Evolutionary conservation across 306 rosid species (phyloP).

Genomic region (Gastrolobium bilobum): DNA sequence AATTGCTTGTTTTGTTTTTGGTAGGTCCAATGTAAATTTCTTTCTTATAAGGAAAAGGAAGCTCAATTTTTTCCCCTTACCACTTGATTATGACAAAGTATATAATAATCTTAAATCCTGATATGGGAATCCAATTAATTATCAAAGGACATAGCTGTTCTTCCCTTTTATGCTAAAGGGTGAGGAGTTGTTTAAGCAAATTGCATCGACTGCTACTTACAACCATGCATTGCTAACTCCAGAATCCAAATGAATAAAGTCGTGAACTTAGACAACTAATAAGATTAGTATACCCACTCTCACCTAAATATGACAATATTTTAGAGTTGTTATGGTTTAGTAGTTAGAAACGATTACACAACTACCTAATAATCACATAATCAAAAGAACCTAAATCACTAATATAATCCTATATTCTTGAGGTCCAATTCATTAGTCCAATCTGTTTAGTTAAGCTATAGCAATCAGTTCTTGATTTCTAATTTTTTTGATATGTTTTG

Average conservation of each 20-base stretch:
- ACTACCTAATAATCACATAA: constrained; percentile 44
- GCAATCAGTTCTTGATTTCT: constrained; percentile 42
- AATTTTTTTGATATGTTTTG: not conserved
- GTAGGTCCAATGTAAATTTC: not conserved
- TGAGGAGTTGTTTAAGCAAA: not conserved
- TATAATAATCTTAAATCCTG: constrained; percentile 8
- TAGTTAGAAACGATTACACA: constrained; percentile 26
- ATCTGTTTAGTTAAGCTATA: constrained; percentile 53
- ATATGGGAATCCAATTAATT: constrained; percentile 7
- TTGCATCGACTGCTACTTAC: constrained; percentile 4
- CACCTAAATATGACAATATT: constrained; percentile 41
- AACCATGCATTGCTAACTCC: constrained; percentile 14
- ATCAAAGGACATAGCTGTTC: not conserved
- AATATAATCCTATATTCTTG: constrained; percentile 13
- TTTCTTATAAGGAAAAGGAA: not conserved
- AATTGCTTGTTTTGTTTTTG: constrained; percentile 13
- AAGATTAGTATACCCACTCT: constrained; percentile 52
- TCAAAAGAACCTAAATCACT: constrained; percentile 30
- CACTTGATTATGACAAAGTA: not conserved
- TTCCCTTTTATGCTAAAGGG: not conserved
- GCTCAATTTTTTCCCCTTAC: not conserved
- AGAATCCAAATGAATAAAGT: not conserved
- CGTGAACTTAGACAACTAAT: constrained; percentile 14
- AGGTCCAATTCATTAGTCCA: constrained; percentile 21
- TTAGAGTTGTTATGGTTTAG: constrained; percentile 44